A percentile compares a stretch with the other conserved stretches of the same genome.
These are phyloP conservation scores for Blastosporella zonata DNA, from an alignment of 1,284 basidiomycete genomes.

Conservation along the genomic window DNA sequence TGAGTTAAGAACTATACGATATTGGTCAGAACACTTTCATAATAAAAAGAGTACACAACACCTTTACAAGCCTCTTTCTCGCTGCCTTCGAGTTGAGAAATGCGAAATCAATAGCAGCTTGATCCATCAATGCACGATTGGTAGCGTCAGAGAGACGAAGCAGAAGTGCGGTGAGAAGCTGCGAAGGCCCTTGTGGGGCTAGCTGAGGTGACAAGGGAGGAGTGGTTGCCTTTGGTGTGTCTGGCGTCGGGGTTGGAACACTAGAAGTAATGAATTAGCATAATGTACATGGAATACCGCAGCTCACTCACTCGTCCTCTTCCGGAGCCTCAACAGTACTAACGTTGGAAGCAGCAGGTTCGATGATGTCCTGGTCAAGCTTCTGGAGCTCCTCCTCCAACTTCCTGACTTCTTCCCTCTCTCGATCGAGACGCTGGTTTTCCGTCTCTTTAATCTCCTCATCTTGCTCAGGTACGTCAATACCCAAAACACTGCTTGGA, in stretches of 20 bases:
- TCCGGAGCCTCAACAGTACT: constrained; percentile 29
- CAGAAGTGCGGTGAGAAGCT: constrained; percentile 89
- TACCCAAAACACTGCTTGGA: constrained; percentile 83
- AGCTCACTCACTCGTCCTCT: constrained; percentile 48
- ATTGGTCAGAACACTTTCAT: constrained; percentile 1
- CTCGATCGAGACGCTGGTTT: constrained; percentile 53
- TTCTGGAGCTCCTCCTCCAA: constrained; percentile 70
- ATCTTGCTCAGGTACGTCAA: constrained; percentile 49
- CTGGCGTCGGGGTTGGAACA: constrained; percentile 58
- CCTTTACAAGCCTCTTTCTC: constrained; percentile 85
- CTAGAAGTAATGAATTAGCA: constrained; percentile 28
- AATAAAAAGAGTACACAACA: constrained; percentile 30
- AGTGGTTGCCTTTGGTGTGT: constrained; percentile 59
- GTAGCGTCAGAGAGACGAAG: constrained; percentile 92
- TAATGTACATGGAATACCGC: not conserved
- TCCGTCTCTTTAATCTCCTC: constrained; percentile 42
- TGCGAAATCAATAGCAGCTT: constrained; percentile 93
- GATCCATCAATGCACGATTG: constrained; percentile 90
- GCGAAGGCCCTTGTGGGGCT: constrained; percentile 85
- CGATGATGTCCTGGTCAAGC: constrained; percentile 30
- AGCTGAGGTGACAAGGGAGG: constrained; percentile 66
- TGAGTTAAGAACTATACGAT: constrained; percentile 72
- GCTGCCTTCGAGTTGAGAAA: constrained; percentile 96
- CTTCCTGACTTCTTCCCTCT: constrained; percentile 63
- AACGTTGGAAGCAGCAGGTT: constrained; percentile 17